Evolutionary conservation across 768 basidiomycete species (phyloP).

Genomic region (Podaxis rugospora): DNA sequence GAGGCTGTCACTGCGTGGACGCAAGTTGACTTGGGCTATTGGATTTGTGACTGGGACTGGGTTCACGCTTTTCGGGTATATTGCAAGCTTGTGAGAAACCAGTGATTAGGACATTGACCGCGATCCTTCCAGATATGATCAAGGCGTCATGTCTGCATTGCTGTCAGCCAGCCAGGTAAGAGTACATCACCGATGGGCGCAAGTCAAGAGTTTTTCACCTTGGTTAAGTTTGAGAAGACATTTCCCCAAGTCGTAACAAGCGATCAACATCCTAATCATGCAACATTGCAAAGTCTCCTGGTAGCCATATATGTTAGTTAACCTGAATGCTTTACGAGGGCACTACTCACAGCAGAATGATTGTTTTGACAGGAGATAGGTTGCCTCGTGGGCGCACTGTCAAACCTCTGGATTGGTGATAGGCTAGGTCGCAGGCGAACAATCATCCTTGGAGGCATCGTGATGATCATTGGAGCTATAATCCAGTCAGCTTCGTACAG

Average conservation of each 20-base stretch:
- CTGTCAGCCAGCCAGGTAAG: constrained; percentile 49
- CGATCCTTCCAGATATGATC: constrained; percentile 46
- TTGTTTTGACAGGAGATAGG: constrained; percentile 47
- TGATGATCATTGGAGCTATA: constrained; percentile 63
- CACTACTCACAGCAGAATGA: not conserved
- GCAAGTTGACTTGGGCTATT: constrained; percentile 40
- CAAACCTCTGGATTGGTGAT: constrained; percentile 60
- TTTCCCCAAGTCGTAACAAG: constrained; percentile 50
- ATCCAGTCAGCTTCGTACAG: constrained; percentile 53
- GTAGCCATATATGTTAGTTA: constrained; percentile 52
- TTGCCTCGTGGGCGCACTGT: constrained; percentile 58
- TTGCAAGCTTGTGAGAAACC: not conserved
- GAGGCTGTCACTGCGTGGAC: constrained; percentile 34
- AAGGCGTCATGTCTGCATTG: constrained; percentile 68
- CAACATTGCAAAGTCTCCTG: constrained; percentile 54
- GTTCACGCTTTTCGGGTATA: constrained; percentile 59
- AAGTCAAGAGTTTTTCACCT: not conserved
- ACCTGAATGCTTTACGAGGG: not conserved
- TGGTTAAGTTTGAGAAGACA: constrained; percentile 44
- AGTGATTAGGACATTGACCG: not conserved
- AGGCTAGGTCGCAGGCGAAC: constrained; percentile 53
- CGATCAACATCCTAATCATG: constrained; percentile 37
- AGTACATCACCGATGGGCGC: not conserved
- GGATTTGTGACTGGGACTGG: constrained; percentile 57
- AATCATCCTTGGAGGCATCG: constrained; percentile 51